Evolutionary conservation across 768 basidiomycete species (phyloP), one percentile per base, ranked within the genome.

Genomic region (Russula lepida): DNA sequence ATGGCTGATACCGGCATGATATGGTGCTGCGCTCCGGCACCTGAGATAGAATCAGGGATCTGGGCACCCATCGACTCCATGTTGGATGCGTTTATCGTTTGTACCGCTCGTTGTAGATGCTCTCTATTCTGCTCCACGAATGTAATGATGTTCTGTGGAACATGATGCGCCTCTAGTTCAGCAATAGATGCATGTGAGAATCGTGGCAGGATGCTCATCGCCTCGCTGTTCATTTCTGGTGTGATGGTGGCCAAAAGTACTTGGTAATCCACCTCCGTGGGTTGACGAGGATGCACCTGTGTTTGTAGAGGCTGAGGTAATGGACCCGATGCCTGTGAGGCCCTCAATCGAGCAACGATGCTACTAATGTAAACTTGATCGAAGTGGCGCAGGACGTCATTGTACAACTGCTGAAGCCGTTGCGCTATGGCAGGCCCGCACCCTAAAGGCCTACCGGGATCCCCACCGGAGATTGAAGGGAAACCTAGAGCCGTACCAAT

Each of bases 181-280:
- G 62, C 46, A 12, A 44, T 52, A n/a, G 62, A 63, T 6, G 62
- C 58, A 48, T 63, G 56, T 2, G 62, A 58, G 13, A 63, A 63
- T n/a, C 62, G 62, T 7, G 62, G 61, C 6, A 63, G n/a, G 19
- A 63, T 58, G 52, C 62, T 43, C 62, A 63, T 63, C 30, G 30
- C 39, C 1, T 58, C 37, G 13, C 52, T 1, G 17, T 46, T n/a
- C 46, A 44, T 13, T 23, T 58, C 57, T 17, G 52, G 35, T 6
- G 46, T 28, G 44, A 58, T 49, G 25, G 6, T 55, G 25, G 39
- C 39, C 44, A 57, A 54, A n/a, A 62, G 56, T 4, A 51, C 50
- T 23, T 62, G 56, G 44, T 62, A 62, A 35, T 62, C 61, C 13
- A 56, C 46, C 12, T 62, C 61, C 19, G 61, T 58, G 17, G 56